Conservation (phyloP, 352 stramenopile species). For the Pythium aquatile region DNA sequence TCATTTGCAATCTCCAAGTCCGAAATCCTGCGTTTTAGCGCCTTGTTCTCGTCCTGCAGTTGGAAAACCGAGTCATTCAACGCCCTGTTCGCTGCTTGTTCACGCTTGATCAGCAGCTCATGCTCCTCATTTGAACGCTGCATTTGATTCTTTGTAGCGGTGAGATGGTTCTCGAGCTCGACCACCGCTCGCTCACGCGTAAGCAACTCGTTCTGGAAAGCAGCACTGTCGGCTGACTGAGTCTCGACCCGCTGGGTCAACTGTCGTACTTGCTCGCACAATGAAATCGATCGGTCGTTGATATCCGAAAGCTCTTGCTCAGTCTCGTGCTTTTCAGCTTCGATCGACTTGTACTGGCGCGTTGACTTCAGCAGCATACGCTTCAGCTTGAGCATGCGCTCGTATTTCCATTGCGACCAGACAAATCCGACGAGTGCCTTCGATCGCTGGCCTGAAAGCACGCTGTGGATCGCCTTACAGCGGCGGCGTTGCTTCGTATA, state of each 20-base stretch:
- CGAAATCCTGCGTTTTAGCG: background rate
- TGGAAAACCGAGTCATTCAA: background rate
- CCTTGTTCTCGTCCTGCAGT: slow-evolving; percentile 8
- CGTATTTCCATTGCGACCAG: slow-evolving; percentile 47
- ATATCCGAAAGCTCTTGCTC: slow-evolving; percentile 45
- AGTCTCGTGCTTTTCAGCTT: slow-evolving; percentile 41
- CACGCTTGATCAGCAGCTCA: background rate
- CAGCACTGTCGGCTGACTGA: slow-evolving; percentile 30
- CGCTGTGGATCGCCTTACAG: slow-evolving; percentile 19
- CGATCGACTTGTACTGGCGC: slow-evolving; percentile 17
- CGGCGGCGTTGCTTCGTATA: slow-evolving; percentile 23
- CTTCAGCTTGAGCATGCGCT: slow-evolving; percentile 24
- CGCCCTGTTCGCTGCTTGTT: background rate
- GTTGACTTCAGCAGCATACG: slow-evolving; percentile 10
- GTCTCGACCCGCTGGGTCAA: slow-evolving; percentile 31
- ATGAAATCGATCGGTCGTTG: slow-evolving; percentile 36
- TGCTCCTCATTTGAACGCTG: slow-evolving; percentile 1
- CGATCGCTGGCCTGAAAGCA: slow-evolving; percentile 25
- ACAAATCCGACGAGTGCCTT: slow-evolving; percentile 20
- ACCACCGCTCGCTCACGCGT: slow-evolving; percentile 31
- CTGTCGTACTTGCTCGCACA: slow-evolving; percentile 38
- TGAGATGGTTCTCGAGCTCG: slow-evolving; percentile 34
- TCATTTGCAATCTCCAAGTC: background rate
- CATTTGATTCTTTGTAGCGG: slow-evolving; percentile 28
- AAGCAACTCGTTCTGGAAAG: slow-evolving; percentile 37